Evolutionary conservation across 225 moss, liverwort and hornwort species (phyloP).

Genomic region (Bryum argenteum): DNA sequence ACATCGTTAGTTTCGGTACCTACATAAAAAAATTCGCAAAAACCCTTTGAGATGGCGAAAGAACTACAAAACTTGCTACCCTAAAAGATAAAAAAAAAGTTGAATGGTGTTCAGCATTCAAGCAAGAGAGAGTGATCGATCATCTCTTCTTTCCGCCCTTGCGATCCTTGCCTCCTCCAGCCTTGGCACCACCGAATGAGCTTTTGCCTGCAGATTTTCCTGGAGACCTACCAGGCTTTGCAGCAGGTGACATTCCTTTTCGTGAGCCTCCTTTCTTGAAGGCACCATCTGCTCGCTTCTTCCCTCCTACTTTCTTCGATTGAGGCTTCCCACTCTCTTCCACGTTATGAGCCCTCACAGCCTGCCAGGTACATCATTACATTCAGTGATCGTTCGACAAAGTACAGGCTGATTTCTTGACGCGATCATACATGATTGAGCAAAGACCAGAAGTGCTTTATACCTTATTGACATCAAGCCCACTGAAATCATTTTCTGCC

Average conservation of each 20-base stretch:
- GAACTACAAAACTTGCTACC: slow-evolving; percentile 38
- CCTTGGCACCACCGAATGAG: slow-evolving; percentile 43
- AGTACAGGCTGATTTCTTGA: not conserved
- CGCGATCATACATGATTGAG: not conserved
- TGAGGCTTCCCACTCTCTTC: slow-evolving; percentile 85
- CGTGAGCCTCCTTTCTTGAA: slow-evolving; percentile 81
- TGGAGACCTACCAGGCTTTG: slow-evolving; percentile 40
- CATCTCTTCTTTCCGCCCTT: slow-evolving; percentile 45
- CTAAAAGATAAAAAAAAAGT: not conserved
- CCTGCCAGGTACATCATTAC: slow-evolving; percentile 42
- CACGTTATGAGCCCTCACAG: slow-evolving; percentile 84
- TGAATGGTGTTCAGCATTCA: too few species aligned
- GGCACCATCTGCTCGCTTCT: slow-evolving; percentile 69
- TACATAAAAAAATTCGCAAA: not conserved
- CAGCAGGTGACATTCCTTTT: slow-evolving; percentile 62
- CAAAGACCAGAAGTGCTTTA: slow-evolving; percentile 12
- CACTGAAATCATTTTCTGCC: slow-evolving; percentile 75
- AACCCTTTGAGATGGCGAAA: slow-evolving; percentile 15
- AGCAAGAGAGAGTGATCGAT: slow-evolving; percentile 9
- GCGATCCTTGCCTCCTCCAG: slow-evolving; percentile 3
- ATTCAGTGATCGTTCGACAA: not conserved
- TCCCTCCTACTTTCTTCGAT: slow-evolving; percentile 72
- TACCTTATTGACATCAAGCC: slow-evolving; percentile 90
- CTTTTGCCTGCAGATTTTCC: slow-evolving; percentile 36
- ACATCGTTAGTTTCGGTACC: slow-evolving; percentile 9